Percentiles rank a stretch among this genome's conserved stretches.
These are phyloP conservation scores for Trypanosoma rangeli DNA, from an alignment of 208 protist species.

Conservation along the genomic window DNA sequence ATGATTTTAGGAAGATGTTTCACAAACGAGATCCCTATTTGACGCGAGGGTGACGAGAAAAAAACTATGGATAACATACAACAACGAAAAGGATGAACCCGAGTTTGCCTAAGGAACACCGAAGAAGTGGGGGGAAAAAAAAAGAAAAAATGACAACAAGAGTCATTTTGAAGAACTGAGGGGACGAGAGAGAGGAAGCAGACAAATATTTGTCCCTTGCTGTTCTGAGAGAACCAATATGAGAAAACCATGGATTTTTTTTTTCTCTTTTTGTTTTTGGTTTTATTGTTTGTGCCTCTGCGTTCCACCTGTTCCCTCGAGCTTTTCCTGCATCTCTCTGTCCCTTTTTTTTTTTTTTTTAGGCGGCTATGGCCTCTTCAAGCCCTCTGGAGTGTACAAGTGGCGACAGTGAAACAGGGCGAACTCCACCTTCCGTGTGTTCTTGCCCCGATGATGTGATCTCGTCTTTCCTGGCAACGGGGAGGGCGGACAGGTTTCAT, in stretches of 20 bases:
- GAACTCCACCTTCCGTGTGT: not conserved
- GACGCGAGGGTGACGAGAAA: conserved; percentile 21
- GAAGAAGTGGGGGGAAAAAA: not conserved
- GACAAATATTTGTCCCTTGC: not conserved
- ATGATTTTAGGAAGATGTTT: not conserved
- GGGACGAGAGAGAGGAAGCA: conserved; percentile 9
- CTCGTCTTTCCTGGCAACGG: conserved; percentile 1
- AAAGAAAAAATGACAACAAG: conserved; percentile 21
- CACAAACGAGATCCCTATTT: not conserved
- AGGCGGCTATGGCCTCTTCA: not conserved
- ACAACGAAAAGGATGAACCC: not conserved
- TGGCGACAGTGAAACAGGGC: not conserved
- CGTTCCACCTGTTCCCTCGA: too few species aligned
- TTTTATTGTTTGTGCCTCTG: conserved; percentile 3
- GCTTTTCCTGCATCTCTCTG: not conserved
- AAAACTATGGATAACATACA: conserved; percentile 9
- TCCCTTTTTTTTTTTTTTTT: conserved; percentile 7
- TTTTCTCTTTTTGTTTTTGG: not conserved
- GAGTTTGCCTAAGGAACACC: not conserved
- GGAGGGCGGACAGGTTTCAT: not conserved
- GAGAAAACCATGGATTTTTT: not conserved
- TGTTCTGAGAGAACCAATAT: not conserved
- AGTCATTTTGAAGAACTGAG: not conserved
- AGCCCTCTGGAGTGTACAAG: not conserved
- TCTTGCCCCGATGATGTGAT: conserved; percentile 1